Evolutionary conservation across 1,284 basidiomycete genomes (phyloP), one percentile per base, ranked within the genome.

Genomic region (Gomphus sp.): DNA sequence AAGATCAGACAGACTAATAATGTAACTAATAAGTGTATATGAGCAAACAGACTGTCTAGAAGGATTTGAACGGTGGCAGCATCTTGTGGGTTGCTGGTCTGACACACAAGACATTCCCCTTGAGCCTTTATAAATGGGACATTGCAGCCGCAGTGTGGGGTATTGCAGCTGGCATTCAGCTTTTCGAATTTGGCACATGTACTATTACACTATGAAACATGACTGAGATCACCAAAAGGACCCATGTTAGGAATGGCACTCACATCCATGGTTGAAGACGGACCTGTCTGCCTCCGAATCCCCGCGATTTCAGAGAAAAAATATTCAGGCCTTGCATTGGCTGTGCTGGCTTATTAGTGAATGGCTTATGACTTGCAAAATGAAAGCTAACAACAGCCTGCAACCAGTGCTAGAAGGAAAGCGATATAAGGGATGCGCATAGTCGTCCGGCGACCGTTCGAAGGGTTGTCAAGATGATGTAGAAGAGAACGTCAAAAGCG

Each of bases 11-110:
- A 34, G 0, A 11, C 16, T 9, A n/a, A 55, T 18, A 47, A n/a
- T 41, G 39, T 44, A 2, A 11, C n/a, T 9, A n/a, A 55, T 18
- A 47, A n/a, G 41, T 53, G 52, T 8, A 10, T 22, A 31, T 31
- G 43, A 22, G 10, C 22, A 44, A 25, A 57, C 57, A 18, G 33
- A 58, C 57, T 37, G 22, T 58, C 57, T 39, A 58, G 43, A 18
- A 53, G 22, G 37, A 53, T 10, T 39, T 58, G 57, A 31, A 58
- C 57, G 0, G n/a, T 7, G 16, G 57, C 57, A n/a, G 39, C 39
- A 37, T 44, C 57, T 6, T 28, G 5, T 1, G 57, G 34, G 10
- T 3, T 36, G 14, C 2, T n/a, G 16, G 57, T 14, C n/a, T 58
- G 44, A 44, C 57, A 58, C n/a, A 53, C 10, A 8, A 47, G 50